These are phyloP conservation scores for Apophysomyces trapeziformis DNA, from an alignment of 371 early-diverging fungal species.

Conservation along the genomic window DNA sequence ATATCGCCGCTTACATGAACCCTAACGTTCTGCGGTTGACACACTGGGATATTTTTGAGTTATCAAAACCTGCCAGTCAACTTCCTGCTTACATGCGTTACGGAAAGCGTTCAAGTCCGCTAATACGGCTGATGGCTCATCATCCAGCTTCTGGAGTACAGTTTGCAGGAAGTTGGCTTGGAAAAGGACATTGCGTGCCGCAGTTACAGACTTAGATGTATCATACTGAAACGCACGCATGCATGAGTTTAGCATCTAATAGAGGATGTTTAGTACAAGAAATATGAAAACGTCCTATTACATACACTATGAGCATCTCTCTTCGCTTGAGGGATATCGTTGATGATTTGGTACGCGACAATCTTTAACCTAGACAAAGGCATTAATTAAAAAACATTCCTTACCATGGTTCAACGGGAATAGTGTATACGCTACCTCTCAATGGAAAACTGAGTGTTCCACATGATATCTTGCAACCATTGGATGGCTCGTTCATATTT, in stretches of 20 bases:
- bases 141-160: constrained; percentile 54
- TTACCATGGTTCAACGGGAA: neutral
- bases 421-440: constrained; percentile 39
- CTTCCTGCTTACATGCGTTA: constrained; percentile 49
- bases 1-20: constrained; percentile 69
- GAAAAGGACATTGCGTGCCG: constrained; percentile 53
- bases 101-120: constrained; percentile 58
- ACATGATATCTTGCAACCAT: constrained; percentile 68
- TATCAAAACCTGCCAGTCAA: neutral
- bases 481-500: constrained; percentile 61
- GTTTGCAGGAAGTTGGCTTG: constrained; percentile 61
- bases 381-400: neutral
- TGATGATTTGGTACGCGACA: constrained; percentile 59
- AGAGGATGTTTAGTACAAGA: neutral
- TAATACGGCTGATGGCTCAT: constrained; percentile 52
- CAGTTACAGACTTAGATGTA: constrained; percentile 53
- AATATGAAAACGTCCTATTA: neutral
- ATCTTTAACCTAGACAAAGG: constrained; percentile 49
- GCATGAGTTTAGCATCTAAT: constrained; percentile 59
- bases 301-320: constrained; percentile 65
- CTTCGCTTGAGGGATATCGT: constrained; percentile 67
- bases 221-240: constrained; percentile 56
- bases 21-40: constrained; percentile 59
- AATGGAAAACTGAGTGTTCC: constrained; percentile 62
- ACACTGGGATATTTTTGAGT: constrained; percentile 35